phyloP scores from a whole-genome alignment of 2,329 filamentous ascomycete genomes.

The Microdochium paspali region DNA sequence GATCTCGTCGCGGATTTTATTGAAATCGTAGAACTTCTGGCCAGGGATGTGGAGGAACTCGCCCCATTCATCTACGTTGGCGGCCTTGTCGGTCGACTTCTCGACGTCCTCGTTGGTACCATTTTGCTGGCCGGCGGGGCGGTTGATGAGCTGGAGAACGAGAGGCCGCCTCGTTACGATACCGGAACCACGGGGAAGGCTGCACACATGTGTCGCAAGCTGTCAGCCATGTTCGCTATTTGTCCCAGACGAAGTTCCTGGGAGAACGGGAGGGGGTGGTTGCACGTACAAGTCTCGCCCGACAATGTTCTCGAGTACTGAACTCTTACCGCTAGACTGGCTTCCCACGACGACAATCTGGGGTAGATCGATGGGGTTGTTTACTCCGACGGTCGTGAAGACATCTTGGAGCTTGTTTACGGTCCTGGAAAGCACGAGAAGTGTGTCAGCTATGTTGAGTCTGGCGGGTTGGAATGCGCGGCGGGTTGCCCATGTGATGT shows the following conservation, averaged over 20 bases:
- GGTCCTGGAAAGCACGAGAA: constrained; percentile 42
- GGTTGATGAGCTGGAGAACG: constrained; percentile 96
- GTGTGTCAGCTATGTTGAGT: constrained; percentile 15
- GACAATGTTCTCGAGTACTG: constrained; percentile 96
- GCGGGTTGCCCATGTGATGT: constrained; percentile 11
- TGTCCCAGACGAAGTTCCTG: constrained; percentile 6
- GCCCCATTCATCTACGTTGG: constrained; percentile 94
- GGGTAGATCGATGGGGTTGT: constrained; percentile 97
- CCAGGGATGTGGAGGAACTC: constrained; percentile 97
- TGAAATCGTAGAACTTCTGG: constrained; percentile 96
- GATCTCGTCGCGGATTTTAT: constrained; percentile 97
- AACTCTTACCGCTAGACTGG: constrained; percentile 99
- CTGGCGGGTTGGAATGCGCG: constrained; percentile 2
- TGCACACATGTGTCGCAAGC: constrained; percentile 30
- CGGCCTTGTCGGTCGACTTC: constrained; percentile 68
- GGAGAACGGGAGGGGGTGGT: constrained; percentile 5
- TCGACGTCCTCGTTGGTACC: constrained; percentile 60
- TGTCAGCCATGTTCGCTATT: constrained; percentile 2
- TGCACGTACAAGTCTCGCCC: constrained; percentile 88
- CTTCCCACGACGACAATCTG: constrained; percentile 98
- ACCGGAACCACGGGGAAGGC: constrained; percentile 90
- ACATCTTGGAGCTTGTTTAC: constrained; percentile 99
- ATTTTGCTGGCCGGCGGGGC: constrained; percentile 59
- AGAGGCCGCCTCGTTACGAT: constrained; percentile 95
- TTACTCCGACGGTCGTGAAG: constrained; percentile 94